Evolutionary conservation across 2,329 filamentous ascomycete genomes (phyloP).

Genomic region (Ceratocystis albifundus): DNA sequence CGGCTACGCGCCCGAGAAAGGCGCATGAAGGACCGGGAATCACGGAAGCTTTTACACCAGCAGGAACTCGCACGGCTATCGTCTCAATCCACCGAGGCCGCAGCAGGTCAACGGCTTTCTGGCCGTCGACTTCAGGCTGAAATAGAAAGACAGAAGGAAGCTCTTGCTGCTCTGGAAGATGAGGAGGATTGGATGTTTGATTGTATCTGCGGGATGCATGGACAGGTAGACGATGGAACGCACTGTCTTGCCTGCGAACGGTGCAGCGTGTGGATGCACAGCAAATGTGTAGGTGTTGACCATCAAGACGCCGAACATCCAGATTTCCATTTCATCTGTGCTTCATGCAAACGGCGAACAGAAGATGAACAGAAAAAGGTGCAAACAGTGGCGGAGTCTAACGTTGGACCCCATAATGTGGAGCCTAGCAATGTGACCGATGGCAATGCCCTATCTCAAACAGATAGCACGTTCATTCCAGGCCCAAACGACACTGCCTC

Average conservation of each 20-base stretch:
- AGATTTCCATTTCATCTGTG: conserved; percentile 80
- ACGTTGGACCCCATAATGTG: conserved; percentile 30
- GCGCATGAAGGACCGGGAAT: conserved; percentile 73
- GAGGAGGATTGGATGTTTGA: conserved; percentile 92
- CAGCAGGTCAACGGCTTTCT: conserved; percentile 18
- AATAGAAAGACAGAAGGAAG: conserved; percentile 67
- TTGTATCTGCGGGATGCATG: conserved; percentile 81
- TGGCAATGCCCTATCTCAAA: not conserved
- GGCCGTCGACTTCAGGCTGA: conserved; percentile 52
- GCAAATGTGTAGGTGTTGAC: conserved; percentile 73
- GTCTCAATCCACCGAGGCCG: not conserved
- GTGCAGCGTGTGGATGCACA: conserved; percentile 96
- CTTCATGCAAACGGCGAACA: conserved; percentile 58
- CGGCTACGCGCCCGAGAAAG: conserved; percentile 76
- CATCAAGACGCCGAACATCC: conserved; percentile 69
- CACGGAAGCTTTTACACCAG: conserved; percentile 70
- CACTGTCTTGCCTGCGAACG: conserved; percentile 89
- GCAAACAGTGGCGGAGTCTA: conserved; percentile 43
- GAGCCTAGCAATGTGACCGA: not conserved
- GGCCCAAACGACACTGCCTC: not conserved
- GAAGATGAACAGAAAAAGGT: conserved; percentile 51
- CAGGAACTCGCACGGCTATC: conserved; percentile 71
- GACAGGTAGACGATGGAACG: conserved; percentile 85
- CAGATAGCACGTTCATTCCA: not conserved
- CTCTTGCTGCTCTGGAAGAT: conserved; percentile 59